phyloP scores from a whole-genome alignment of 2,329 filamentous ascomycete species.

The Botryotinia calthae region DNA sequence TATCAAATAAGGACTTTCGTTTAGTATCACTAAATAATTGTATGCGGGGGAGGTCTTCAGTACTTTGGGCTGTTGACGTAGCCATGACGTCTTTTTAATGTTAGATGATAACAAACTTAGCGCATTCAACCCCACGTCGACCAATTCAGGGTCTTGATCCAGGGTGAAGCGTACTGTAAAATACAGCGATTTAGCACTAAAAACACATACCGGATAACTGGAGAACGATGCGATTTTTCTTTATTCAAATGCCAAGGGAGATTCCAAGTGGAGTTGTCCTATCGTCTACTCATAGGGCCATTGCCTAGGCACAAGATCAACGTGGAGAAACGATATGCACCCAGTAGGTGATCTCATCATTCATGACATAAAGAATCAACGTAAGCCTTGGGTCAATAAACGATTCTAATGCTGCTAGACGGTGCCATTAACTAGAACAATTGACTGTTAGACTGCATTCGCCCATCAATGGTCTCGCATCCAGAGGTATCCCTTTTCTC shows the following conservation, averaged over 20 bases:
- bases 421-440: neutral
- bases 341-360: neutral
- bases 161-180: neutral
- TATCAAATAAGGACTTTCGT: neutral
- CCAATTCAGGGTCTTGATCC: neutral
- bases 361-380: neutral
- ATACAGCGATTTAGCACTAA: neutral
- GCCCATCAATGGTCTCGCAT: neutral
- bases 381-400: too few species aligned
- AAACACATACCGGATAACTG: neutral
- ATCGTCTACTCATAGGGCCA: neutral
- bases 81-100: constrained; percentile 1
- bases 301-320: neutral
- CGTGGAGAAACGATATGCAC: neutral
- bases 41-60: neutral
- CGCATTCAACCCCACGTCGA: neutral
- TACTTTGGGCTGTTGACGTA: neutral
- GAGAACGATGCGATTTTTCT: neutral
- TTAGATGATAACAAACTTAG: constrained; percentile 2
- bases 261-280: neutral
- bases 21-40: neutral
- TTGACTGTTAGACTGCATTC: neutral
- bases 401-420: neutral
- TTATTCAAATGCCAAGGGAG: neutral
- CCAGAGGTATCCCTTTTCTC: neutral